Evolutionary conservation across 1,284 basidiomycete species (phyloP).

Genomic region (Puccinia horiana): DNA sequence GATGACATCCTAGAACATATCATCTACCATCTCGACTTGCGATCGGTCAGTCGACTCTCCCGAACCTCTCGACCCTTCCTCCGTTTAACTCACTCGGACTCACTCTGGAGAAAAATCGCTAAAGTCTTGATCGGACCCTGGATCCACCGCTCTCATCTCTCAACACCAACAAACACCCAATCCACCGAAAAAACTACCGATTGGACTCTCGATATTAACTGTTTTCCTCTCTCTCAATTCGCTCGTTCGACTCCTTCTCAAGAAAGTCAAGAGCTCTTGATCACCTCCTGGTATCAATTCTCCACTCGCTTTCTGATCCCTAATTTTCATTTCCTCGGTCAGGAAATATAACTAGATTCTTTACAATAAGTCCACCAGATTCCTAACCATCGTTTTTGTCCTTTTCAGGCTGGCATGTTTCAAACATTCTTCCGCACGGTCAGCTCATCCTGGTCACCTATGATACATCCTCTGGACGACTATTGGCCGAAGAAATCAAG

Average conservation of each 20-base stretch:
- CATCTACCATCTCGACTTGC: background rate
- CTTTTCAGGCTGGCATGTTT: slow-evolving; percentile 29
- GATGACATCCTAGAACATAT: slow-evolving; percentile 12
- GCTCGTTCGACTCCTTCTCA: background rate
- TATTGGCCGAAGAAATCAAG: slow-evolving; percentile 34
- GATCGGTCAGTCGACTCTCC: background rate
- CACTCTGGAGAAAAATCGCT: slow-evolving; percentile 18
- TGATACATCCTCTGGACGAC: slow-evolving; percentile 18
- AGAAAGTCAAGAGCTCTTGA: background rate
- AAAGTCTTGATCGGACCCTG: background rate
- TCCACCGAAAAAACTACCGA: background rate
- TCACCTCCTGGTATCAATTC: slow-evolving; percentile 25
- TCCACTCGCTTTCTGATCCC: slow-evolving; percentile 21
- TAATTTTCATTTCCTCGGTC: slow-evolving; percentile 20
- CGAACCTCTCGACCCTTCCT: background rate
- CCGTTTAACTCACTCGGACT: slow-evolving; percentile 18
- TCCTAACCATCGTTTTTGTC: background rate
- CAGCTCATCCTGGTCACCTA: slow-evolving; percentile 34
- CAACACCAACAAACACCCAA: background rate
- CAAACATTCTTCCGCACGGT: slow-evolving; percentile 2
- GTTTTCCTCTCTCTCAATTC: slow-evolving; percentile 8
- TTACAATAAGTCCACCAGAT: background rate
- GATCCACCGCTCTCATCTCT: background rate
- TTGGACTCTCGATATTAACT: slow-evolving; percentile 13
- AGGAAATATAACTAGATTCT: no score